Percentiles rank a stretch among this genome's conserved stretches.
Evolutionary conservation across 805 yeast species (phyloP).

Genomic region (Metschnikowia henanensis): DNA sequence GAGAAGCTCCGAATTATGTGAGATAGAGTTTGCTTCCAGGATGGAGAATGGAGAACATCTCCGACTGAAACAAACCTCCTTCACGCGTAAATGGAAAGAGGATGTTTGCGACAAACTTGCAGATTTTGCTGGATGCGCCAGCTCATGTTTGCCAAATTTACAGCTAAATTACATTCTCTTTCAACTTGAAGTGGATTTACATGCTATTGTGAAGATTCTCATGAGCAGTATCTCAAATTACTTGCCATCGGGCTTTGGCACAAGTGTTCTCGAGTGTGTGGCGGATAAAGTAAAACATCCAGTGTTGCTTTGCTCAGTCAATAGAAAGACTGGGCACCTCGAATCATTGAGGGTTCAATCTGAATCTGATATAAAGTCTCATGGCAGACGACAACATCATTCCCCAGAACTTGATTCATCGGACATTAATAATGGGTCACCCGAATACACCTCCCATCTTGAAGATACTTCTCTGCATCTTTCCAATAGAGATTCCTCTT

Average conservation of each 20-base stretch:
- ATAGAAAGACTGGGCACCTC: constrained; percentile 36
- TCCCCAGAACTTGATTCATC: background rate
- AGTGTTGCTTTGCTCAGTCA: constrained; percentile 33
- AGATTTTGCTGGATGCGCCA: constrained; percentile 25
- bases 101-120: constrained; percentile 26
- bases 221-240: background rate
- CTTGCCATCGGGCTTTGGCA: background rate
- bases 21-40: no score
- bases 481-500: background rate
- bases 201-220: constrained; percentile 20
- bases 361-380: constrained; percentile 20
- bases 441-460: background rate
- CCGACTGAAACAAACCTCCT: constrained; percentile 12
- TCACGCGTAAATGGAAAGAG: constrained; percentile 33
- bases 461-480: background rate
- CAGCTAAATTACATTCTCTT: constrained; percentile 40
- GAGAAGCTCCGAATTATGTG: constrained; percentile 3
- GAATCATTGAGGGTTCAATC: constrained; percentile 36
- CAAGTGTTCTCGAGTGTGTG: background rate
- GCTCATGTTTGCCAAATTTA: constrained; percentile 32
- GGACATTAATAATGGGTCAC: background rate
- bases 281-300: constrained; percentile 3
- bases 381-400: background rate
- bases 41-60: no score
- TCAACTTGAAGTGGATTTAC: constrained; percentile 31